Evolutionary conservation across 1,284 basidiomycete species (phyloP), one percentile per base, ranked within the genome.

Genomic region (Vanrija sp.): DNA sequence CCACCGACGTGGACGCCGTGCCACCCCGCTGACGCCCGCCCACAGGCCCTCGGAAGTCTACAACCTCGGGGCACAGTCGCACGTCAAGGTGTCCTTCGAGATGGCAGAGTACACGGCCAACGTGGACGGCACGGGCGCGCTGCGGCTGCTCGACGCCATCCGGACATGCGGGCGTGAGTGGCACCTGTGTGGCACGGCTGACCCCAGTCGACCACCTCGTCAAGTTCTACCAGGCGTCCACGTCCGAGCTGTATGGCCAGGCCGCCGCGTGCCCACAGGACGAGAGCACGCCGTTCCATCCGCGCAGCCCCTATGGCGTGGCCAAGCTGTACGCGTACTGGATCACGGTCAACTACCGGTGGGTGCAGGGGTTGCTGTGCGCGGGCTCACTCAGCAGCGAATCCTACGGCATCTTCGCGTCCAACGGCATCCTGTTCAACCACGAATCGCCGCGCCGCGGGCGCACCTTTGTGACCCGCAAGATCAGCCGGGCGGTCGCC

Each of bases 71-170:
- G 92, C 92, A n/a, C 91, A 95, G 74, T 91, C 88, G 49, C 91
- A 95, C 78, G 91, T 95, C 80, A 95, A 95, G 76, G 91, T 95
- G 63, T 94, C 91, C 28, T 95, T 95, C 76, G 91, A 94, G 77
- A 93, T 95, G 89, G 89, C 91, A 38, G 91, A 95, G 78, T 95
- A 95, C 78, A 95, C 92, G 72, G 90, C 88, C 55, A 90, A 95
- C 68, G 91, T 95, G 51, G 92, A 95, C 67, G 92, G 86, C 10
- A 81, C 94, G 38, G 91, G 91, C 52, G 95, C 91, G 1, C 83
- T 95, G 46, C 88, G 91, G 65, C 83, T 95, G 55, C 85, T 95
- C 54, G 92, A 95, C 68, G 92, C 91, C 52, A 86, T 95, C 74
- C 85, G 91, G 40, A 95, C 91, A 7, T 91, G 90, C 73, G 91